Conservation (phyloP, 805 yeast genomes). For the Barnettozyma sp. region DNA sequence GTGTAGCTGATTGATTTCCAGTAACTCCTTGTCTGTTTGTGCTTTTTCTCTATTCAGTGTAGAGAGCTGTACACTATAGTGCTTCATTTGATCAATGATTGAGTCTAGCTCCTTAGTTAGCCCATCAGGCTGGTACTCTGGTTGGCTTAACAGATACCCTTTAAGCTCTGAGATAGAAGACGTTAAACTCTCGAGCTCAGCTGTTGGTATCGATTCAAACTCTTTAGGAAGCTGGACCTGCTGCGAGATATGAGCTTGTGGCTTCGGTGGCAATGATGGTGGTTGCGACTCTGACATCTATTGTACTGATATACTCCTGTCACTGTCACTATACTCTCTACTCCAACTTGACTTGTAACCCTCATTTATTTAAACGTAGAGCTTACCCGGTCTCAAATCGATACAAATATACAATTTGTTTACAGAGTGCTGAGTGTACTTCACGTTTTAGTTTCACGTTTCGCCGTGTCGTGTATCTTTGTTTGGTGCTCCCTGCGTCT, state of each 20-base stretch:
- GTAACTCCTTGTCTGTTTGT: constrained; percentile 11
- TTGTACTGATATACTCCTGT: too few species aligned
- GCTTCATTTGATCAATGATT: constrained; percentile 22
- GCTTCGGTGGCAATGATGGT: constrained; percentile 7
- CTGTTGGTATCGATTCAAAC: constrained; percentile 17
- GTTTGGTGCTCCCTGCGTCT: too few species aligned
- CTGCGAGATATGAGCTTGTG: not conserved
- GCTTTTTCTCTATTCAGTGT: constrained; percentile 27
- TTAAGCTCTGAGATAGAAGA: constrained; percentile 18
- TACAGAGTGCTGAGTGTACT: too few species aligned
- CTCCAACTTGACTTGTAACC: too few species aligned
- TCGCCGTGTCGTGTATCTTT: too few species aligned
- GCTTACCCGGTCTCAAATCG: too few species aligned
- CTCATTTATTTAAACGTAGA: too few species aligned
- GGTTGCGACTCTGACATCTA: constrained; percentile 7
- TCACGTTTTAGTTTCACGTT: too few species aligned
- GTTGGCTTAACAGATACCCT: constrained; percentile 25
- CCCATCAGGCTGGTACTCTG: constrained; percentile 19
- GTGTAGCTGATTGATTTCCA: constrained; percentile 8
- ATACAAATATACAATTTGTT: too few species aligned
- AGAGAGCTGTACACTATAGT: constrained; percentile 23
- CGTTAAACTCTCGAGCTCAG: constrained; percentile 21
- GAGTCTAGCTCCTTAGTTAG: constrained; percentile 23
- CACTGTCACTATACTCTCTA: too few species aligned
- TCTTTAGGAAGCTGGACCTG: constrained; percentile 16